phyloP scores from a whole-genome alignment of 2,329 filamentous ascomycete genomes.

The Talaromyces pinophilus region DNA sequence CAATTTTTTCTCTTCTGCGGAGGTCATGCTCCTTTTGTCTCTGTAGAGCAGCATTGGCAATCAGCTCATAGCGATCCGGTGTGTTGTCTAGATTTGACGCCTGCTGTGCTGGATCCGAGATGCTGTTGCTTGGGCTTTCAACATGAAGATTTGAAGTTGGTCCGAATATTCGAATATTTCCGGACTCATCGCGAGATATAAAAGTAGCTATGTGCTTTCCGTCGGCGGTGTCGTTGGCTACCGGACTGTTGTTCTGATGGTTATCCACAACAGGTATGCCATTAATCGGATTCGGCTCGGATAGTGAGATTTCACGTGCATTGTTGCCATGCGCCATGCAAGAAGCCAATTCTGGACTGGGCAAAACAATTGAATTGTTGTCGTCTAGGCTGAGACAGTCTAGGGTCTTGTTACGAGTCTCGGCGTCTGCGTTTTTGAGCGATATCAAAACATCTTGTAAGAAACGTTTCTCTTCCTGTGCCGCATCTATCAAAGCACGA shows the following conservation, averaged over 20 bases:
- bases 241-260: not conserved
- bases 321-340: not conserved
- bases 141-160: not conserved
- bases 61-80: constrained; percentile 25
- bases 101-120: not conserved
- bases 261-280: not conserved
- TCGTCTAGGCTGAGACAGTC: not conserved
- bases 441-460: not conserved
- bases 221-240: not conserved
- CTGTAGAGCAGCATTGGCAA: constrained; percentile 29
- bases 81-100: not conserved
- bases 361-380: not conserved
- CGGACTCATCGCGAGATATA: not conserved
- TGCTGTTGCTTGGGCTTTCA: not conserved
- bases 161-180: not conserved
- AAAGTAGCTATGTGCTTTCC: not conserved
- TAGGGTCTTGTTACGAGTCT: not conserved
- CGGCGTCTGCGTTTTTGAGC: not conserved
- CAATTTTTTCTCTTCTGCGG: constrained; percentile 20
- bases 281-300: not conserved
- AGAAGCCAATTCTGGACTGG: not conserved
- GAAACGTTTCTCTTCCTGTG: not conserved
- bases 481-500: constrained; percentile 6
- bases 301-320: not conserved
- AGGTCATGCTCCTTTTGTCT: constrained; percentile 28